Evolutionary conservation across 2,329 filamentous ascomycete genomes (phyloP), one percentile per base, ranked within the genome.

Genomic region (Scorias spongiosa): DNA sequence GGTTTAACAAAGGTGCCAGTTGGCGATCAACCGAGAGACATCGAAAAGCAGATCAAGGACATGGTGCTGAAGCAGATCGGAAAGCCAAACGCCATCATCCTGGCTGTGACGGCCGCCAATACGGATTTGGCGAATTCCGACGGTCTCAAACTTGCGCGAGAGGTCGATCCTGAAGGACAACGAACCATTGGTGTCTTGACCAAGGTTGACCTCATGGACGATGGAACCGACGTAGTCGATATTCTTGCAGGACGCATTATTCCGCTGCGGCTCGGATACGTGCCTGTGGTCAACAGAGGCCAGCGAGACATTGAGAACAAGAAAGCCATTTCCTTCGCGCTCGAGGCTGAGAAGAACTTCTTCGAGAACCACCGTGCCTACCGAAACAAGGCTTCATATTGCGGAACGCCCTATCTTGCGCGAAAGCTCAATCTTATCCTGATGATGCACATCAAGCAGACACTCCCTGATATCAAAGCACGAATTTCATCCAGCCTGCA

Each of bases 371-470:
- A 98, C 75, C 93, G 93, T 69, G 89, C 91, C 29, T 98, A 98
- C 67, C 78, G 88, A 48, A 98, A 96, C 69, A 98, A 98, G 78
- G 88, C 86, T 61, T 84, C 88, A 5, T 98, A 98, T 73, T 98
- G 91, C 65, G 91, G 91, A 63, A 98, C 91, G 2, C 91, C 91
- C 3, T 98, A 98, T 61, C 72, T 98, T 47, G 91, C 91, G 3
- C 80, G 89, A 54, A 98, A 98, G 68, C 77, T 98, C 48, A 98
- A 98, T 67, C 73, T 98, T 57, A 96, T 98, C 60, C 75, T 98
- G 54, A 96, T 98, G 89, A 98, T 98, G 91, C 91, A 98, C 71
- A 98, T 98, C 72, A 98, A 98, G 69, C 89, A 98, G 70, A 98
- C 91, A 1, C 76, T 98, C 11, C 91, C 91, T 36, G 91, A 98